A percentile compares a stretch with the other conserved stretches of the same genome.
Conservation (phyloP, 148 eudicot species). For the Rhododendron ferrugineum region DNA sequence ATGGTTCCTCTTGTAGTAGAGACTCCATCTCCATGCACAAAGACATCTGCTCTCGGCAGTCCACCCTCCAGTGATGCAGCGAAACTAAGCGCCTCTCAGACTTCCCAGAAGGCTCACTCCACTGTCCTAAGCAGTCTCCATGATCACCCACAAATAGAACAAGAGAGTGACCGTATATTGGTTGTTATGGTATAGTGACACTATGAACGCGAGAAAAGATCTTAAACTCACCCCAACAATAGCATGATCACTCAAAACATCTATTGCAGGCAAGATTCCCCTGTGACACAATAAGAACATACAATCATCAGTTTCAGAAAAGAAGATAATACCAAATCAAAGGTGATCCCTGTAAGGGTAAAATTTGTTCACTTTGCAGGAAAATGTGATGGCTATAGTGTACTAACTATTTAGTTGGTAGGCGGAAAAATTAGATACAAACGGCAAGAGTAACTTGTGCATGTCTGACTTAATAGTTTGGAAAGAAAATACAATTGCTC, state of each 20-base stretch:
- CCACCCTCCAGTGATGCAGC: neutral
- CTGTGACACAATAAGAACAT: conserved; percentile 28
- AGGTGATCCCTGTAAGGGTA: neutral
- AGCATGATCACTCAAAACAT: conserved; percentile 32
- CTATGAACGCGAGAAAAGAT: neutral
- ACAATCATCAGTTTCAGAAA: conserved; percentile 1
- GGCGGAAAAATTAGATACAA: neutral
- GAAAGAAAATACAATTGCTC: neutral
- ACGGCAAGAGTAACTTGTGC: neutral
- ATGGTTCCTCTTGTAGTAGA: neutral
- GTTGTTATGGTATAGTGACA: neutral
- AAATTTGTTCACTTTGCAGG: neutral
- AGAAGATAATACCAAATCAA: neutral
- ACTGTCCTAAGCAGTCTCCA: neutral
- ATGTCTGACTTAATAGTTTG: neutral
- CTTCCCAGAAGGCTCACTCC: neutral
- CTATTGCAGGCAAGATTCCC: conserved; percentile 84
- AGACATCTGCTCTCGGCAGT: neutral
- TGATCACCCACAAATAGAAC: neutral
- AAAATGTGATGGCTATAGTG: neutral
- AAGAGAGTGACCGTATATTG: neutral
- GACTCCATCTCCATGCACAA: neutral
- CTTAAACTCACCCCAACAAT: conserved; percentile 62
- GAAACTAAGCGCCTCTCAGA: neutral
- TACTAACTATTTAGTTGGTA: neutral